Conservation (phyloP, 768 basidiomycete genomes). For the Termitomyces sp. region DNA sequence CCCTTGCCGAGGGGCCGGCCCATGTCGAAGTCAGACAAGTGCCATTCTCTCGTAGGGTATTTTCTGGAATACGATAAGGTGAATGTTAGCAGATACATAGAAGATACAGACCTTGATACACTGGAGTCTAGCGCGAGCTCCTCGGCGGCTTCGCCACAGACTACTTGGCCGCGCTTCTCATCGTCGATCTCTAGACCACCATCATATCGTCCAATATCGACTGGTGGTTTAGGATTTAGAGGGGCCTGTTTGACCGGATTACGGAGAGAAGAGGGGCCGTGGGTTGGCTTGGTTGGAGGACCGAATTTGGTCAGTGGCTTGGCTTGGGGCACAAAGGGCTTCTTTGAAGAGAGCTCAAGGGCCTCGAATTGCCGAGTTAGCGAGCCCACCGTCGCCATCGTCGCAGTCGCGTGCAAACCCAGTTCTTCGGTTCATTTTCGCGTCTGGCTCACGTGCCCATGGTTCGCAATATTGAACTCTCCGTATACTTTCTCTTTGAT, state of each 20-base stretch:
- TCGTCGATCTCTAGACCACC: slow-evolving; percentile 95
- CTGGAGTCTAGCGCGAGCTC: slow-evolving; percentile 86
- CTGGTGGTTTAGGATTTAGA: slow-evolving; percentile 24
- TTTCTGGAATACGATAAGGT: slow-evolving; percentile 31
- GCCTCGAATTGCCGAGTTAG: slow-evolving; percentile 68
- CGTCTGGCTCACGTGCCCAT: slow-evolving; percentile 9
- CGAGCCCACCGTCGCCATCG: slow-evolving; percentile 47
- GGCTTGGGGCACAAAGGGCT: slow-evolving; percentile 39
- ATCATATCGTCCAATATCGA: slow-evolving; percentile 91
- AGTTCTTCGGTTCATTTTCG: slow-evolving; percentile 1
- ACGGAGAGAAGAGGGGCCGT: slow-evolving; percentile 40
- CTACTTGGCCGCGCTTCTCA: slow-evolving; percentile 69
- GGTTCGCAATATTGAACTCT: neutral
- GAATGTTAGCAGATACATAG: neutral
- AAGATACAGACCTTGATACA: slow-evolving; percentile 44
- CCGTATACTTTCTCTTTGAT: no score
- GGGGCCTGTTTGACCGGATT: slow-evolving; percentile 25
- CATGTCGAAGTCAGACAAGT: slow-evolving; percentile 84
- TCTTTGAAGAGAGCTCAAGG: slow-evolving; percentile 61
- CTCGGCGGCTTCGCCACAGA: slow-evolving; percentile 75
- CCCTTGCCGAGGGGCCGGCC: slow-evolving; percentile 97
- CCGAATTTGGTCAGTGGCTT: slow-evolving; percentile 76
- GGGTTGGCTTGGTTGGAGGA: slow-evolving; percentile 38
- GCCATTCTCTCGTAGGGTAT: slow-evolving; percentile 81
- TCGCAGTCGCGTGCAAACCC: slow-evolving; percentile 1